These are phyloP conservation scores for Alternaria rosae DNA, from an alignment of 2,329 filamentous ascomycete genomes.

Conservation along the genomic window DNA sequence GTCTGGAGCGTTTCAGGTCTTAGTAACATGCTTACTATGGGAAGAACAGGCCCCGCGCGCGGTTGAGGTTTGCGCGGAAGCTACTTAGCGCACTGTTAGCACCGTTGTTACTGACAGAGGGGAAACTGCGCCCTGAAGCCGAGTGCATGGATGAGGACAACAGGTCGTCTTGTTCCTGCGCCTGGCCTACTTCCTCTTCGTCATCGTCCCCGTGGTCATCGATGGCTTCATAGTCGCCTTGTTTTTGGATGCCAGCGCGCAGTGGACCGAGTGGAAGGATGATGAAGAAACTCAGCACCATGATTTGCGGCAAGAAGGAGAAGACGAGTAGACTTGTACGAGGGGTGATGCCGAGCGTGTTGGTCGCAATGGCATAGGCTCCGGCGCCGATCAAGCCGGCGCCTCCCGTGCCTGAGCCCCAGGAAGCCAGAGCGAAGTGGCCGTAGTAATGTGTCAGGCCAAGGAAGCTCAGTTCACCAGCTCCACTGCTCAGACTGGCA, in stretches of 20 bases:
- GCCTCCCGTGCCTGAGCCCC: conserved; percentile 91
- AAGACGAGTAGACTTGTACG: conserved; percentile 77
- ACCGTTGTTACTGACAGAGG: conserved; percentile 20
- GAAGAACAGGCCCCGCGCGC: conserved; percentile 74
- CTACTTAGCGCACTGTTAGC: conserved; percentile 28
- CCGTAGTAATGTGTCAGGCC: conserved; percentile 94
- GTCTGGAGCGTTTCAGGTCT: background rate
- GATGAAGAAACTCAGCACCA: conserved; percentile 86
- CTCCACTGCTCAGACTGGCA: conserved; percentile 84
- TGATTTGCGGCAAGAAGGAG: conserved; percentile 79
- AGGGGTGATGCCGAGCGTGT: conserved; percentile 77
- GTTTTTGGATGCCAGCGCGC: conserved; percentile 53
- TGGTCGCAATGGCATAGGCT: conserved; percentile 85
- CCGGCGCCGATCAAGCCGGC: conserved; percentile 88
- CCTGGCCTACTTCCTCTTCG: conserved; percentile 23
- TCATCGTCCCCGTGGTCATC: conserved; percentile 46
- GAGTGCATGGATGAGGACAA: conserved; percentile 46
- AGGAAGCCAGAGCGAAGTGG: conserved; percentile 82
- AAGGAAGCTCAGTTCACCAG: conserved; percentile 88
- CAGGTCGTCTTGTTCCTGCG: conserved; percentile 45
- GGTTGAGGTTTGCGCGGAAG: conserved; percentile 65
- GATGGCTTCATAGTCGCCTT: conserved; percentile 63
- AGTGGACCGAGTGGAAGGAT: conserved; percentile 76
- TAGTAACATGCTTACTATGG: conserved; percentile 62
- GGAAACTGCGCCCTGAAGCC: conserved; percentile 36